Base-by-base conservation (phyloP, 306 rosid genomes). In the Vicia villosa region DNA sequence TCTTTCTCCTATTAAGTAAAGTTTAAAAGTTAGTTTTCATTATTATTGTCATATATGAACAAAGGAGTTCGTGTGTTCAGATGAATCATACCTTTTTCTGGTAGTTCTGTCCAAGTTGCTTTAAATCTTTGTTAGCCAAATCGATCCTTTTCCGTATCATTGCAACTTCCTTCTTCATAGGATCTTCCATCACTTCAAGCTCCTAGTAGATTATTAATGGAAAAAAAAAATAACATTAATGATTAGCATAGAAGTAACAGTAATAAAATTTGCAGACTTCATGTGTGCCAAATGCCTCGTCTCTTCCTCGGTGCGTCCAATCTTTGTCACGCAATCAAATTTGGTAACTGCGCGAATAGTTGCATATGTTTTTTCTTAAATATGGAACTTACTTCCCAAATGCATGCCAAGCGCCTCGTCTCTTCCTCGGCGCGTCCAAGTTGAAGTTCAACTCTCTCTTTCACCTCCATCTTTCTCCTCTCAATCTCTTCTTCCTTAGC, bases 401-500 rank as follows among this genome's bases (percentile, higher is more conserved):
- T 90, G 56, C 80, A 87, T 26, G 96, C 74, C 45, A 94, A 80
- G 67, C 98, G 97, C 81, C 75, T 85, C 0, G 96, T 81, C 81
- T 88, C 97, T 79, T 88, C 90, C 76, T 90, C 96, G 1, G 96
- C 98, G 16, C 96, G 94, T 21, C 90, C 87, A 45, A 94, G 83
- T 37, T 88, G 97, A 52, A 83, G 84, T 38, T 88, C 90, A 65
- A 94, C 96, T 64, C 78, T 94, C 83, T 94, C 95, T 64, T 69
- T 94, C 21, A 94, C 95, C 50, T 88, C 95, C 87, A 84, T 81
- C 71, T 90, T 94, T 79, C 52, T 90, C 85, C 86, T 94, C 86
- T 93, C 97, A 32, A 90, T 93, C 88, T 85, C 97, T 73, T 93
- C 96, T 79, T 90, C 98, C 73, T 80, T 85, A 3, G 94, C 90